Evolutionary conservation across 2,329 filamentous ascomycete genomes (phyloP), one percentile per base, ranked within the genome.

Genomic region (Fonsecaea multimorphosa): DNA sequence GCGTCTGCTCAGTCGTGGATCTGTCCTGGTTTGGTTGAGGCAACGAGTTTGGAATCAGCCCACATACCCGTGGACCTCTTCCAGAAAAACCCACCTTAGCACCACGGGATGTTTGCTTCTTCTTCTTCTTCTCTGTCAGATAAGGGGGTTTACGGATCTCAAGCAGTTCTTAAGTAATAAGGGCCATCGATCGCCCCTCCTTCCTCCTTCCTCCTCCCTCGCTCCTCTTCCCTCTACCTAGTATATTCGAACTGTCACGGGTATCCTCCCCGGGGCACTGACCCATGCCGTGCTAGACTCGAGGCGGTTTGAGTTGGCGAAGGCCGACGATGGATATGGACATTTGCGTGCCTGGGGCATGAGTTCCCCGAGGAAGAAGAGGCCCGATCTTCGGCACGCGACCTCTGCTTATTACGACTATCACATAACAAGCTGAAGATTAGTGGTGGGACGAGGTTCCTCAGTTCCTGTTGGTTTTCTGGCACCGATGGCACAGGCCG

Each of bases 311-410:
- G 55, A 44, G 29, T 40, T 58, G 31, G 55, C 22, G 54, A 19
- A 57, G 27, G 11, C 24, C 24, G 22, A 14, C 55, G 29, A 3
- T 31, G 29, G 8, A 31, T 14, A 49, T 51, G 44, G 49, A 22
- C 27, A 29, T 61, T 58, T 60, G 53, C 51, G 49, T 66, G 54
- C 54, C 64, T 66, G 64, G 40, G 16, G 16, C 16, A 14, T 16
- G 8, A 3, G 31, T 51, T 14, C 44, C 44, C 29, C 29, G 46
- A 58, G 40, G 40, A 44, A 58, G 56, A 32, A n/a, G 29, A 34
- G 8, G 44, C 58, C 58, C 59, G 46, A 63, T 58, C 24, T 59
- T 63, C 59, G 59, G 60, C 65, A 65, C 65, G 65, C 65, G 65
- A 68, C 65, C 54, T 58, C 38, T 40, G 32, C 24, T 65, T 60